Conservation (phyloP, 1,284 basidiomycete species). For the Pholiota adiposa region DNA sequence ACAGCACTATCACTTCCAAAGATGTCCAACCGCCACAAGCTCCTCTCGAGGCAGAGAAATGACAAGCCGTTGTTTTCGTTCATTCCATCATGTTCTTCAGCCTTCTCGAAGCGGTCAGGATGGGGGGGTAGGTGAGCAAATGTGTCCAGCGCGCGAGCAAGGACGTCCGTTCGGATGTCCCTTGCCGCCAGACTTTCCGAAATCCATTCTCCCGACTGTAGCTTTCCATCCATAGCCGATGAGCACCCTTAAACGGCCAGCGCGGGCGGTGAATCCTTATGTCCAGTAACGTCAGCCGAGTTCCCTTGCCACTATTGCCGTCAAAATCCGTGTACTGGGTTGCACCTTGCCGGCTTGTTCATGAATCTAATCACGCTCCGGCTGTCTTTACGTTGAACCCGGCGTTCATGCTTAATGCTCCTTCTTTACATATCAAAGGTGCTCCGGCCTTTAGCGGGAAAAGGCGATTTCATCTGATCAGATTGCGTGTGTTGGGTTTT, state of each 20-base stretch:
- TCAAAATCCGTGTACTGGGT: slow-evolving; percentile 6
- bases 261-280: slow-evolving; percentile 13
- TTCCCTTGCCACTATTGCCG: slow-evolving; percentile 11
- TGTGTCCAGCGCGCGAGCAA: slow-evolving; percentile 1
- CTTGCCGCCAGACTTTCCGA: slow-evolving; percentile 19
- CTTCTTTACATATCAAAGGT: slow-evolving; percentile 3
- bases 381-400: slow-evolving; percentile 23
- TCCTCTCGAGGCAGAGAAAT: slow-evolving; percentile 13
- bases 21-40: slow-evolving; percentile 15
- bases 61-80: slow-evolving; percentile 15
- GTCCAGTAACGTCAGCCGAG: slow-evolving; percentile 8
- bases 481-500: not conserved
- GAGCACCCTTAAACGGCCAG: slow-evolving; percentile 9
- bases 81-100: not conserved
- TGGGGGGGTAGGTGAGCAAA: not conserved
- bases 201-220: slow-evolving; percentile 17
- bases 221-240: slow-evolving; percentile 17
- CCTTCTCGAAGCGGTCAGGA: slow-evolving; percentile 7
- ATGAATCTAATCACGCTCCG: slow-evolving; percentile 22
- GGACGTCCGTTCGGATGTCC: slow-evolving; percentile 6
- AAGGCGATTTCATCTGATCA: slow-evolving; percentile 4
- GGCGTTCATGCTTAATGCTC: slow-evolving; percentile 19
- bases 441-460: slow-evolving; percentile 19
- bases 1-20: slow-evolving; percentile 44
- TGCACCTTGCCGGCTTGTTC: slow-evolving; percentile 9